Evolutionary conservation across 2,329 filamentous ascomycete genomes (phyloP).

Genomic region (Thielaviopsis ethacetica): DNA sequence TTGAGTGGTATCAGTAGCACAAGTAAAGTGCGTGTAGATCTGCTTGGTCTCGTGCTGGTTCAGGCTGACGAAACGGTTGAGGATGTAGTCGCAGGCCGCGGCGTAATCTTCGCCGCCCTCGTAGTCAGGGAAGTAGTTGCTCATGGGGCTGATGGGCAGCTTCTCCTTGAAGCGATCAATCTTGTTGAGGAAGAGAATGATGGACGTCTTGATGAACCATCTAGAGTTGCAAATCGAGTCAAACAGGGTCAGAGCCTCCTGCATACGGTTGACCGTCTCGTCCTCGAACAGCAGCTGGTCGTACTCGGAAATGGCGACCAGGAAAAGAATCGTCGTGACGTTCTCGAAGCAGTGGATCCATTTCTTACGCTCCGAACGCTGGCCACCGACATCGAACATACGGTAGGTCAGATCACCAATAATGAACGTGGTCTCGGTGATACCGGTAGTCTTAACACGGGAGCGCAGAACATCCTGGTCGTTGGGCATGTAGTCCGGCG

Average conservation of each 20-base stretch:
- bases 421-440: slow-evolving; percentile 91
- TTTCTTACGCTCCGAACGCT: slow-evolving; percentile 94
- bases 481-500: slow-evolving; percentile 84
- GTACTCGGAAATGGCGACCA: slow-evolving; percentile 94
- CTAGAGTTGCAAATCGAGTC: slow-evolving; percentile 78
- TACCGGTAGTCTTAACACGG: slow-evolving; percentile 95
- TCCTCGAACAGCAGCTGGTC: slow-evolving; percentile 93
- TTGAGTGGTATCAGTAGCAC: slow-evolving; percentile 95
- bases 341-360: slow-evolving; percentile 99
- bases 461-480: slow-evolving; percentile 91
- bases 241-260: slow-evolving; percentile 72
- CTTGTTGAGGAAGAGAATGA: slow-evolving; percentile 82
- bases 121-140: slow-evolving; percentile 79
- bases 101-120: slow-evolving; percentile 93
- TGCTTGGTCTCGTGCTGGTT: slow-evolving; percentile 99
- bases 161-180: slow-evolving; percentile 83
- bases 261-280: slow-evolving; percentile 91
- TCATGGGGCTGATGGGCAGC: slow-evolving; percentile 66
- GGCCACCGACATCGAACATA: slow-evolving; percentile 95
- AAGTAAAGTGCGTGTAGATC: slow-evolving; percentile 99
- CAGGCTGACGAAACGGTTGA: slow-evolving; percentile 93
- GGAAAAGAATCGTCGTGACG: slow-evolving; percentile 88
- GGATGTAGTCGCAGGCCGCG: slow-evolving; percentile 93
- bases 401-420: slow-evolving; percentile 88
- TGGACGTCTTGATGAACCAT: slow-evolving; percentile 82